Conservation (phyloP, 1,284 basidiomycete genomes). For the Cutaneotrichosporon sp. region DNA sequence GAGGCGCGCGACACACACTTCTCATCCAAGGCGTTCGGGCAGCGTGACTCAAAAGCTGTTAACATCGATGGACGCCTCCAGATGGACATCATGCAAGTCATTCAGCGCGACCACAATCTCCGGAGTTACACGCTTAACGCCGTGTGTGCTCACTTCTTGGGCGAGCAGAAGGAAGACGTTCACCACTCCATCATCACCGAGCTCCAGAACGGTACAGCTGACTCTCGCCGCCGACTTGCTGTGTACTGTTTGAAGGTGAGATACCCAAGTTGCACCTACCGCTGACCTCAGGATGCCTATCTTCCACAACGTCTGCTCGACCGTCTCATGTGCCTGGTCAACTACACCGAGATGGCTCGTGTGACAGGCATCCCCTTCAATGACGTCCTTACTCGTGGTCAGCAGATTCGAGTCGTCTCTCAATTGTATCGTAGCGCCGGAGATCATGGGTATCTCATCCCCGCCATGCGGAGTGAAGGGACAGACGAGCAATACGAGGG, state of each 20-base stretch:
- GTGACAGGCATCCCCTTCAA: constrained; percentile 98
- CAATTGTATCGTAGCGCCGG: constrained; percentile 88
- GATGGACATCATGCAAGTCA: constrained; percentile 88
- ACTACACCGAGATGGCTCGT: constrained; percentile 92
- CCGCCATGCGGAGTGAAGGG: constrained; percentile 78
- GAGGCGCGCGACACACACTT: constrained; percentile 89
- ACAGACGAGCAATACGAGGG: constrained; percentile 94
- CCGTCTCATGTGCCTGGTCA: constrained; percentile 96
- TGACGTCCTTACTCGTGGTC: constrained; percentile 81
- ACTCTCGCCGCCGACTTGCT: constrained; percentile 81
- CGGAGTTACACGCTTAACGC: constrained; percentile 93
- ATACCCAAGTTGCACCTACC: constrained; percentile 8
- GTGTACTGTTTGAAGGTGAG: constrained; percentile 93
- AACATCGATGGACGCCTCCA: constrained; percentile 84
- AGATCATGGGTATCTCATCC: constrained; percentile 81
- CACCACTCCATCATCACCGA: constrained; percentile 96
- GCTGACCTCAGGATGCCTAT: constrained; percentile 75
- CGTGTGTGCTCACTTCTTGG: constrained; percentile 91
- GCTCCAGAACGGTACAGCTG: constrained; percentile 88
- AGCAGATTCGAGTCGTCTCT: constrained; percentile 94
- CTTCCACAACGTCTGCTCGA: constrained; percentile 89
- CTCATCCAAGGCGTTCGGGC: constrained; percentile 92
- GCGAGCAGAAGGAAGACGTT: constrained; percentile 96
- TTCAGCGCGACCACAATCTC: constrained; percentile 94
- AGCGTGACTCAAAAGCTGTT: constrained; percentile 91